Percentiles rank a stretch among this genome's conserved stretches.
Evolutionary conservation across 2,329 filamentous ascomycete genomes (phyloP).

Genomic region (Trichoderma arundinaceum): DNA sequence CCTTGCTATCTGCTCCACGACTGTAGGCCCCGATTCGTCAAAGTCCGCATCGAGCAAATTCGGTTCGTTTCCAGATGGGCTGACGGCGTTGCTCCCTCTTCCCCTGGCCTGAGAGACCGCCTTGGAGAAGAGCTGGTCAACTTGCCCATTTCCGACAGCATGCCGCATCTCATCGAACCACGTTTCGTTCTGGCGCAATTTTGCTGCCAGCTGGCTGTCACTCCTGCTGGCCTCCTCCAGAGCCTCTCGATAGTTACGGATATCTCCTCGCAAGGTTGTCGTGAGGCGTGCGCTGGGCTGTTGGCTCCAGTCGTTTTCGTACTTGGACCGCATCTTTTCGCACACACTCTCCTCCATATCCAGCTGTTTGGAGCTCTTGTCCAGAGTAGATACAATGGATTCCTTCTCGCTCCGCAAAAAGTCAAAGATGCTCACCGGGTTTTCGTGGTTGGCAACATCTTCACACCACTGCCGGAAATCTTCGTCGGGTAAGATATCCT

Average conservation of each 20-base stretch:
- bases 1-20: conserved; percentile 84
- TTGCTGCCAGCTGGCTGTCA: conserved; percentile 81
- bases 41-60: conserved; percentile 93
- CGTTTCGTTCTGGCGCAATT: conserved; percentile 81
- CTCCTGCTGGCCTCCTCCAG: conserved; percentile 88
- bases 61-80: conserved; percentile 67
- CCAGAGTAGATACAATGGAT: conserved; percentile 72
- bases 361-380: conserved; percentile 82
- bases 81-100: conserved; percentile 65
- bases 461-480: conserved; percentile 95
- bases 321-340: conserved; percentile 99
- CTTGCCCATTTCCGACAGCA: conserved; percentile 84
- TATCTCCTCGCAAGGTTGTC: conserved; percentile 82
- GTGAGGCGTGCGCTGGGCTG: conserved; percentile 92
- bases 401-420: conserved; percentile 78
- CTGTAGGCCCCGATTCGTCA: conserved; percentile 76
- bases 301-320: conserved; percentile 94
- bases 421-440: conserved; percentile 80
- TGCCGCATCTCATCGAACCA: conserved; percentile 96
- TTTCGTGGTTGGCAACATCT: conserved; percentile 84
- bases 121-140: conserved; percentile 85
- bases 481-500: conserved; percentile 84
- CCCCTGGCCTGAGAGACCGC: conserved; percentile 80
- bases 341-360: conserved; percentile 98
- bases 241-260: conserved; percentile 85